Evolutionary conservation across 2,329 filamentous ascomycete genomes (phyloP).

Genomic region (Huntiella omanensis): DNA sequence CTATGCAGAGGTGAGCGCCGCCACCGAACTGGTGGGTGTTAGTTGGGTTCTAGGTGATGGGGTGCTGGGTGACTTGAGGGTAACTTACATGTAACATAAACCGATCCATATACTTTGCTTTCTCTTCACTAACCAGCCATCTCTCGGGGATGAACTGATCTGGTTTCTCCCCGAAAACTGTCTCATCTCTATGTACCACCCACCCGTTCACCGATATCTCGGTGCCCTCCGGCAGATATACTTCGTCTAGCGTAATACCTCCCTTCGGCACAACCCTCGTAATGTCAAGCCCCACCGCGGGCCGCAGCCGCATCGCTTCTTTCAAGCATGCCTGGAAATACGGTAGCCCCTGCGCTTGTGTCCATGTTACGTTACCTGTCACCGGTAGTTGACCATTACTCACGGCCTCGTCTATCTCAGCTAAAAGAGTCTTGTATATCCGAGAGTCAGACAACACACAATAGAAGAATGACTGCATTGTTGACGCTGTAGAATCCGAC

Average conservation of each 20-base stretch:
- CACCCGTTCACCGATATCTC: constrained; percentile 34
- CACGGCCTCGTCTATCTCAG: constrained; percentile 27
- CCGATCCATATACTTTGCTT: constrained; percentile 28
- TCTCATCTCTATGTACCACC: constrained; percentile 30
- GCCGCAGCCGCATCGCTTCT: constrained; percentile 35
- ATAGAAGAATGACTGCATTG: constrained; percentile 38
- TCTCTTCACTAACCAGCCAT: constrained; percentile 30
- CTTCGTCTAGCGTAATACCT: constrained; percentile 32
- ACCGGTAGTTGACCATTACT: constrained; percentile 18
- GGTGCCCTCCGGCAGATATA: constrained; percentile 32
- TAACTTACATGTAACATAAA: constrained; percentile 35
- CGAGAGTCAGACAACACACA: constrained; percentile 25
- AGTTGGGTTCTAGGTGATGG: not conserved
- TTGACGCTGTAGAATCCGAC: constrained; percentile 40
- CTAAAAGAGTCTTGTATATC: constrained; percentile 22
- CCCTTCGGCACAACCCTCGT: constrained; percentile 30
- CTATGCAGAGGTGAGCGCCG: constrained; percentile 35
- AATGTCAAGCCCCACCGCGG: constrained; percentile 34
- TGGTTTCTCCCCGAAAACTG: constrained; percentile 31
- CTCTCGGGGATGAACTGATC: constrained; percentile 34
- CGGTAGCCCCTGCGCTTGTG: constrained; percentile 27
- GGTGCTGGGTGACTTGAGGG: constrained; percentile 17
- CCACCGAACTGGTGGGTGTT: constrained; percentile 28
- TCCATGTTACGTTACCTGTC: constrained; percentile 27
- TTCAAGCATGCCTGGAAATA: constrained; percentile 39